A percentile compares a stretch with the other conserved stretches of the same genome.
Evolutionary conservation across 2,329 filamentous ascomycete genomes (phyloP).

Genomic region (Cladobotryum mycophilum): DNA sequence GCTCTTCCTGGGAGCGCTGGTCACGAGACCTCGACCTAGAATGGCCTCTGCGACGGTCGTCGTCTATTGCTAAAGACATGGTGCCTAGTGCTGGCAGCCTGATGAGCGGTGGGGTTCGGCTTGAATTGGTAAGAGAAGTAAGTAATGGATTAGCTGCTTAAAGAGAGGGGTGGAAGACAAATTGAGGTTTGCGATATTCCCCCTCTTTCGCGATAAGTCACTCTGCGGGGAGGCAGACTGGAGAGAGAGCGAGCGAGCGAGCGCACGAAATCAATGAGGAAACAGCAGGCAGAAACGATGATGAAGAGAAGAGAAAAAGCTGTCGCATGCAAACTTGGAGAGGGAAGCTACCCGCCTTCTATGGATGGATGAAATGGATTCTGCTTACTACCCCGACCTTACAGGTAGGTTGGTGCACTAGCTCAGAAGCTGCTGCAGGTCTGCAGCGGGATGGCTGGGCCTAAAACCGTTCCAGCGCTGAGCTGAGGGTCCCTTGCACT

Average conservation of each 20-base stretch:
- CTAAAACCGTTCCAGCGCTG: slow-evolving; percentile 1
- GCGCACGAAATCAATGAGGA: background rate
- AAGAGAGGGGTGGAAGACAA: background rate
- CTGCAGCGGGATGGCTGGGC: slow-evolving; percentile 4
- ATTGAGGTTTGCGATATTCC: no score
- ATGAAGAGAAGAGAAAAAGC: background rate
- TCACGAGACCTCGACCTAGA: slow-evolving; percentile 41
- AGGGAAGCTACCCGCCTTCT: no score
- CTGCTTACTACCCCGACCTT: background rate
- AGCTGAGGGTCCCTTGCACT: slow-evolving; percentile 3
- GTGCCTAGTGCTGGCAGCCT: slow-evolving; percentile 5
- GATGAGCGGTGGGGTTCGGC: background rate
- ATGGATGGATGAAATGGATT: no score
- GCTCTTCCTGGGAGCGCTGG: slow-evolving; percentile 26
- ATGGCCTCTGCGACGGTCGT: slow-evolving; percentile 37
- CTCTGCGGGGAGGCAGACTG: no score
- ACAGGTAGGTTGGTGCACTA: slow-evolving; percentile 1
- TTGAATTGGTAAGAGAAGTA: no score
- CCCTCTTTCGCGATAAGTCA: no score
- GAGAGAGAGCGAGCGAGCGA: no score
- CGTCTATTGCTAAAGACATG: slow-evolving; percentile 49
- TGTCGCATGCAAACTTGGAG: background rate
- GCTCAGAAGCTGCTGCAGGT: slow-evolving; percentile 9
- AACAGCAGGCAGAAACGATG: background rate
- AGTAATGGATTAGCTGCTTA: background rate